phyloP scores from a whole-genome alignment of 805 yeast genomes.

The Candida coleopterorum region DNA sequence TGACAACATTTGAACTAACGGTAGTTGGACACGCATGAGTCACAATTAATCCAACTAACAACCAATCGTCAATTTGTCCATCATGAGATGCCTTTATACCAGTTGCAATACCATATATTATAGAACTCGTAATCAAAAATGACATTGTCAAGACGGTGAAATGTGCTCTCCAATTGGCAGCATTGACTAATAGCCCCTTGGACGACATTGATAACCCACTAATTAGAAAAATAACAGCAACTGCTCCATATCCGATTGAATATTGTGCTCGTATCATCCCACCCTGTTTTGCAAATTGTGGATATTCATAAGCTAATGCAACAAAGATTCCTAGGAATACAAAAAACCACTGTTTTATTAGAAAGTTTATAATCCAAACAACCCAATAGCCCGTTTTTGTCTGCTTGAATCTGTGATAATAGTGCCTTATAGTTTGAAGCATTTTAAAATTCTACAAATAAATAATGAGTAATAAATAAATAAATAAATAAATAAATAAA shows the following conservation, averaged over 20 bases:
- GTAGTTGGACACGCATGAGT: slow-evolving; percentile 91
- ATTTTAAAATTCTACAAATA: neutral
- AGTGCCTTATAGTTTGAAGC: neutral
- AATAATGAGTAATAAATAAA: no score
- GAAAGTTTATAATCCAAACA: slow-evolving; percentile 19
- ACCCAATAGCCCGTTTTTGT: slow-evolving; percentile 10
- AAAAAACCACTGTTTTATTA: slow-evolving; percentile 67
- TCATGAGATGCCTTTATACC: slow-evolving; percentile 61
- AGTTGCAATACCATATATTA: slow-evolving; percentile 67
- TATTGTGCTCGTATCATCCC: slow-evolving; percentile 74
- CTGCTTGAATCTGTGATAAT: slow-evolving; percentile 8
- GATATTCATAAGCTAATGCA: slow-evolving; percentile 71
- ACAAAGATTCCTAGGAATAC: slow-evolving; percentile 66
- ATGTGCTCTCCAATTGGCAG: slow-evolving; percentile 81
- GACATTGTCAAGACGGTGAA: slow-evolving; percentile 60
- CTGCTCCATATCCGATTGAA: slow-evolving; percentile 80
- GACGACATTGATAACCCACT: slow-evolving; percentile 79
- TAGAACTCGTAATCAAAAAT: slow-evolving; percentile 65
- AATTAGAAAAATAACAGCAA: slow-evolving; percentile 76
- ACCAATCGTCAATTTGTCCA: slow-evolving; percentile 63
- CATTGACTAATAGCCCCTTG: slow-evolving; percentile 52
- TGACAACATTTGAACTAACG: slow-evolving; percentile 85
- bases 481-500: no score
- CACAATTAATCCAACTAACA: slow-evolving; percentile 74
- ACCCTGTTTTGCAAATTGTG: slow-evolving; percentile 78